Conservation (phyloP, 441 rosid genomes). For the Breynia disticha region DNA sequence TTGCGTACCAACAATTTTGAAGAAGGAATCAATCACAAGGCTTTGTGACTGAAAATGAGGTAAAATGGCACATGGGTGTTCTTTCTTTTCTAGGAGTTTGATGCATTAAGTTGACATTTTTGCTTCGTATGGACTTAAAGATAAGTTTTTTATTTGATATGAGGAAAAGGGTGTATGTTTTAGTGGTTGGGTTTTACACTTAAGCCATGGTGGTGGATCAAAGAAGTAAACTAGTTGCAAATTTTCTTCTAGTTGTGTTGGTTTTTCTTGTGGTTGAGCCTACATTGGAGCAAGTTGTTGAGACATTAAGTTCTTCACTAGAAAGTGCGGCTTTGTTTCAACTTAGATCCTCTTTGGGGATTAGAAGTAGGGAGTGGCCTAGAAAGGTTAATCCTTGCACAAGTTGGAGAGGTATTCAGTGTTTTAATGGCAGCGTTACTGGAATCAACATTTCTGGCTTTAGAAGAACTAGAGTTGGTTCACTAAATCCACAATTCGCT, state of each 20-base stretch:
- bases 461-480: constrained; percentile 64
- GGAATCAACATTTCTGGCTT: constrained; percentile 78
- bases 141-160: constrained; percentile 7
- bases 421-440: constrained; percentile 50
- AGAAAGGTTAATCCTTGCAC: constrained; percentile 64
- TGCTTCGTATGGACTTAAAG: no score
- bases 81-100: no score
- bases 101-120: no score
- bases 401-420: constrained; percentile 60
- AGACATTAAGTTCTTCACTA: constrained; percentile 26
- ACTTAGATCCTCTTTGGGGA: constrained; percentile 89
- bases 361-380: constrained; percentile 83
- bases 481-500: constrained; percentile 51
- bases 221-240: constrained; percentile 25
- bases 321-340: constrained; percentile 54
- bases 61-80: no score
- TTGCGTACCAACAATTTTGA: neutral
- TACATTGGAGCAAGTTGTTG: constrained; percentile 36
- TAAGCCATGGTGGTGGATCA: constrained; percentile 57
- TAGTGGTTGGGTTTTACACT: constrained; percentile 12
- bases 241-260: constrained; percentile 20
- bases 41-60: no score
- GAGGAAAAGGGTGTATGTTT: constrained; percentile 21
- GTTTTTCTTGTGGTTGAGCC: constrained; percentile 29
- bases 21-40: neutral